Percentiles rank a stretch among this genome's conserved stretches.
phyloP scores from a whole-genome alignment of 2,329 filamentous ascomycete genomes.

The Fusarium pilosicola region DNA sequence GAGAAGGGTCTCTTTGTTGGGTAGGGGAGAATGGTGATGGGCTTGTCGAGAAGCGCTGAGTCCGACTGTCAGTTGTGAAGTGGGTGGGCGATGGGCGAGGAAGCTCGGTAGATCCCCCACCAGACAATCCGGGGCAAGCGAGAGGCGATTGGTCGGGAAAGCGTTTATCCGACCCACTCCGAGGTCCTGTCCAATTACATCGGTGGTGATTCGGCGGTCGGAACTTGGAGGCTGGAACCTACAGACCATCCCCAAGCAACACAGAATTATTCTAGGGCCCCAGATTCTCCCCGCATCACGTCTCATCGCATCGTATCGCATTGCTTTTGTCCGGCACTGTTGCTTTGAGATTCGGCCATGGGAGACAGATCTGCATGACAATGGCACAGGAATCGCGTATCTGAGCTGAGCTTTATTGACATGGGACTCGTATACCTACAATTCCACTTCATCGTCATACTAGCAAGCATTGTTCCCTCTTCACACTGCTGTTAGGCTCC shows the following conservation, averaged over 20 bases:
- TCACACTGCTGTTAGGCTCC: background rate
- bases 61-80: constrained; percentile 1
- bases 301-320: constrained; percentile 13
- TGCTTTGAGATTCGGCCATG: constrained; percentile 13
- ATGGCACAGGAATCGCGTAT: constrained; percentile 30
- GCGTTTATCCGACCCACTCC: constrained; percentile 38
- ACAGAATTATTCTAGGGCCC: constrained; percentile 38
- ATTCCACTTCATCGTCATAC: constrained; percentile 18
- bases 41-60: constrained; percentile 16
- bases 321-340: background rate
- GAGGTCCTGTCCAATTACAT: constrained; percentile 24
- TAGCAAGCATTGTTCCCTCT: constrained; percentile 13
- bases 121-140: constrained; percentile 8
- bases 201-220: constrained; percentile 14
- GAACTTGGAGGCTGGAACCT: constrained; percentile 27
- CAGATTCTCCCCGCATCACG: constrained; percentile 40
- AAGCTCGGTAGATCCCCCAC: constrained; percentile 31
- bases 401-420: constrained; percentile 29
- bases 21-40: background rate
- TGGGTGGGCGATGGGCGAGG: constrained; percentile 5
- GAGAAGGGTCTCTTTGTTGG: background rate
- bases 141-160: constrained; percentile 38
- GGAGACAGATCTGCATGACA: constrained; percentile 11
- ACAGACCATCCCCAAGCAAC: constrained; percentile 23
- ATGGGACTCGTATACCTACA: constrained; percentile 30